Conservation (phyloP, 192 early-diverging fungal species). For the Globomyces pollinis-pini region DNA sequence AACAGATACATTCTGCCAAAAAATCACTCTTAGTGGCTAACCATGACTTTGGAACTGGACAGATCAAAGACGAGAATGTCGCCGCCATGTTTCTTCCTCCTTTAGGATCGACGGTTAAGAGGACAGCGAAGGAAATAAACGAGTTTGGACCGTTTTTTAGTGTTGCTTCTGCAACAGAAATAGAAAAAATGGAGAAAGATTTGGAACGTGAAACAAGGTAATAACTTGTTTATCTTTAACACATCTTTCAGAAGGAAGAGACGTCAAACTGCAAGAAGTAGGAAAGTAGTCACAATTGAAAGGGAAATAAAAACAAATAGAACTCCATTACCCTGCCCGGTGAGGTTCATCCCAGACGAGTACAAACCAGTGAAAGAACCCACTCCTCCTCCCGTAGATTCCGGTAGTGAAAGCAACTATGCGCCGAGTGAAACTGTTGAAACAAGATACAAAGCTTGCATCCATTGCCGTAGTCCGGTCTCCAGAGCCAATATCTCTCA, state of each 20-base stretch:
- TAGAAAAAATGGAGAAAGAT: conserved; percentile 79
- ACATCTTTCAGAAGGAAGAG: conserved; percentile 60
- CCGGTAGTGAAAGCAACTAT: too few species aligned
- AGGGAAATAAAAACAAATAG: conserved; percentile 63
- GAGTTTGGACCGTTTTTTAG: conserved; percentile 23
- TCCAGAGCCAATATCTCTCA: too few species aligned
- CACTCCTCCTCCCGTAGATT: too few species aligned
- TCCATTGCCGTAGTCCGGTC: too few species aligned
- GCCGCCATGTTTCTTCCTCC: conserved; percentile 61
- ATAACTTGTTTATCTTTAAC: too few species aligned
- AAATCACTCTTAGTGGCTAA: conserved; percentile 79
- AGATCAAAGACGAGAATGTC: conserved; percentile 75
- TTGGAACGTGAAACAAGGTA: conserved; percentile 59
- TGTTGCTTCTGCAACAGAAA: conserved; percentile 21
- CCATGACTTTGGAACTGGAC: conserved; percentile 65
- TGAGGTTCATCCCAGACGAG: neutral
- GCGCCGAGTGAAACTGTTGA: too few species aligned
- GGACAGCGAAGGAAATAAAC: conserved; percentile 12
- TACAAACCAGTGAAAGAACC: too few species aligned
- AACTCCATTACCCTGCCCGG: conserved; percentile 12
- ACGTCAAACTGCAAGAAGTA: conserved; percentile 66
- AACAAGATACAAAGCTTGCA: too few species aligned
- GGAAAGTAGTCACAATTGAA: conserved; percentile 52
- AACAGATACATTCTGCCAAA: conserved; percentile 79
- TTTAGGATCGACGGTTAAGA: conserved; percentile 20